A percentile compares a stretch with the other conserved stretches of the same genome.
Evolutionary conservation across 2,329 filamentous ascomycete species (phyloP).

Genomic region (Calonectria montana): DNA sequence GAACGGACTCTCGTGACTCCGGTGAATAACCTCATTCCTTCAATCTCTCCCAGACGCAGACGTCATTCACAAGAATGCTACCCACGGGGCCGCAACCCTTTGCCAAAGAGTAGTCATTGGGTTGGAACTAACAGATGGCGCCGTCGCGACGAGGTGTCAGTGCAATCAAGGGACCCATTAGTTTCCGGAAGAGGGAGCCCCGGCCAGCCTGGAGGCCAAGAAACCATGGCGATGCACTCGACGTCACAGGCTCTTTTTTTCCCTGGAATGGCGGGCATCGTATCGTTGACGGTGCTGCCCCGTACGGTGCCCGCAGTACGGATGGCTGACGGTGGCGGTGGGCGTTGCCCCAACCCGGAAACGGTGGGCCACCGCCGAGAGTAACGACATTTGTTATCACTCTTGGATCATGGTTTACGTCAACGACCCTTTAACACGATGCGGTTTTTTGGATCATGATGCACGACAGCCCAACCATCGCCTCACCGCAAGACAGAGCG

Average conservation of each 20-base stretch:
- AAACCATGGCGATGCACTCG: neutral
- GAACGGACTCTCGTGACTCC: neutral
- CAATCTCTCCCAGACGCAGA: slow-evolving; percentile 7
- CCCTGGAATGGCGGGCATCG: neutral
- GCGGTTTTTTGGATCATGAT: slow-evolving; percentile 2
- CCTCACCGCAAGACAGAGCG: neutral
- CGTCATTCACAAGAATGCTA: slow-evolving; percentile 10
- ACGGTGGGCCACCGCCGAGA: slow-evolving; percentile 18
- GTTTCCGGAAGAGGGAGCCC: neutral
- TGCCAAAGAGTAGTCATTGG: slow-evolving; percentile 2
- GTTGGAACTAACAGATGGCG: slow-evolving; percentile 10
- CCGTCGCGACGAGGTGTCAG: neutral
- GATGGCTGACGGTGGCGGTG: slow-evolving; percentile 12
- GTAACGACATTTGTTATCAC: slow-evolving; percentile 7
- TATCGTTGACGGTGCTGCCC: neutral
- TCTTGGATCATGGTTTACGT: neutral
- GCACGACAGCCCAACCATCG: neutral
- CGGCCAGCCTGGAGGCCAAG: neutral
- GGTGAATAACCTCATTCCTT: slow-evolving; percentile 1
- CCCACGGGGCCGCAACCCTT: neutral
- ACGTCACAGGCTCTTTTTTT: slow-evolving; percentile 14
- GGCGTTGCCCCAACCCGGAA: slow-evolving; percentile 3
- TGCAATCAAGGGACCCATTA: neutral
- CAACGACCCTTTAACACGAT: neutral
- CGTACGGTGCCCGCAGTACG: neutral